Evolutionary conservation across 1,284 basidiomycete genomes (phyloP).

Genomic region (Pisolithus thermaeus): DNA sequence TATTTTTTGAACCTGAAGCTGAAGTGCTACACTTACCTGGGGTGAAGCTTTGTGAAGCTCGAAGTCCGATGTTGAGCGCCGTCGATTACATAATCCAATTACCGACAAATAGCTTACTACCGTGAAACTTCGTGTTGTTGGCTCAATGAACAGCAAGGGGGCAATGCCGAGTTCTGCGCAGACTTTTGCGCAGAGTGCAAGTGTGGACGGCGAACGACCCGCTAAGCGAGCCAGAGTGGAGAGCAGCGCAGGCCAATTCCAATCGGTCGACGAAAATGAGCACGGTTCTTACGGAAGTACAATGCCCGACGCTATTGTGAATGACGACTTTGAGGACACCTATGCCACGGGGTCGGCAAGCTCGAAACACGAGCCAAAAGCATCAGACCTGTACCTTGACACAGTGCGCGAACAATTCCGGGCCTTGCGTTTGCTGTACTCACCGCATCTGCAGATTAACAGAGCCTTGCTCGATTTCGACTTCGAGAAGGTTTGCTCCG

Average conservation of each 20-base stretch:
- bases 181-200: conserved; percentile 7
- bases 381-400: conserved; percentile 92
- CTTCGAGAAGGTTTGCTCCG: conserved; percentile 98
- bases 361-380: conserved; percentile 42
- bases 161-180: conserved; percentile 7
- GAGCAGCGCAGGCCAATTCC: conserved; percentile 11
- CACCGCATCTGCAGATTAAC: conserved; percentile 61
- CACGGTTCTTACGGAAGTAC: conserved; percentile 25
- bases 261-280: conserved; percentile 11
- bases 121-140: not conserved
- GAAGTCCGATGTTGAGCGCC: too few relatives aligned
- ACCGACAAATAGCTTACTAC: not conserved
- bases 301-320: conserved; percentile 17
- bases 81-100: too few relatives aligned
- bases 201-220: conserved; percentile 29
- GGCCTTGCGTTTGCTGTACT: conserved; percentile 14
- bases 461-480: conserved; percentile 92
- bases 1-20: not conserved
- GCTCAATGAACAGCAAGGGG: conserved; percentile 9
- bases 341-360: conserved; percentile 35
- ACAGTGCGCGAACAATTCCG: conserved; percentile 54
- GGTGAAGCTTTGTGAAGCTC: not conserved
- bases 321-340: conserved; percentile 50
- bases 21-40: not conserved
- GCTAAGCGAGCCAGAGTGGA: conserved; percentile 38